Base-by-base conservation (phyloP, 2,329 filamentous ascomycete species). In the Diaporthe sp. region DNA sequence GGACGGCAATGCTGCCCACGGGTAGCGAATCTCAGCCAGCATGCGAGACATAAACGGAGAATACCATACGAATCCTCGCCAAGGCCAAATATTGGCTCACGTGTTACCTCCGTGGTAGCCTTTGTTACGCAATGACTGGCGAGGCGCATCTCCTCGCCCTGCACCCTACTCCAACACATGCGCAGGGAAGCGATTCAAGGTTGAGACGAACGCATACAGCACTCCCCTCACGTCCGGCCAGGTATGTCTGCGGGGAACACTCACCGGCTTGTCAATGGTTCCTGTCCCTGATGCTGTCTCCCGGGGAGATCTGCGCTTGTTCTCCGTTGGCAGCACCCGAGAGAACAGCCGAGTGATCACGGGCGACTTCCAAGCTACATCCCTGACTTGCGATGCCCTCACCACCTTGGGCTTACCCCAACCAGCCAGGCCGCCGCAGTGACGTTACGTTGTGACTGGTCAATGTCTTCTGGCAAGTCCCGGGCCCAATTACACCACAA, bases 321-420 rank as follows among this genome's bases (percentile, higher is more conserved):
- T 62, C 44, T 19, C 15, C 15, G 44, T 55, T 62, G 71, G 28
- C 42, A 22, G 31, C 44, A 39, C 46, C 62, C 62, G 62, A 53
- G 31, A 39, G 31, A 68, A 51, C 22, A 55, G 46, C 46, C 44
- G 71, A 42, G 28, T 44, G 37, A 70, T 57, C 65, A 70, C 13
- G 51, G 68, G 53, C 53, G 28, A 34, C n/a, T 46, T 55, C 34
- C 68, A 58, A 44, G 71, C 71, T 34, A 22, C 44, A 57, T n/a
- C 57, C 71, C 57, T 72, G 55, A 19, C 71, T 34, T 31, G 58
- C 25, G 71, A 73, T 65, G 60, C 37, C 44, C 39, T 62, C 71
- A 55, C n/a, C 46, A 62, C 19, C 8, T 65, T 28, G 37, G 58
- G 6, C 31, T 49, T 72, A 61, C 71, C 49, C 57, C 49, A 49